Percentiles rank a stretch among this genome's conserved stretches.
Evolutionary conservation across 2,329 filamentous ascomycete genomes (phyloP).

Genomic region (Sporothrix pseudoabietina): DNA sequence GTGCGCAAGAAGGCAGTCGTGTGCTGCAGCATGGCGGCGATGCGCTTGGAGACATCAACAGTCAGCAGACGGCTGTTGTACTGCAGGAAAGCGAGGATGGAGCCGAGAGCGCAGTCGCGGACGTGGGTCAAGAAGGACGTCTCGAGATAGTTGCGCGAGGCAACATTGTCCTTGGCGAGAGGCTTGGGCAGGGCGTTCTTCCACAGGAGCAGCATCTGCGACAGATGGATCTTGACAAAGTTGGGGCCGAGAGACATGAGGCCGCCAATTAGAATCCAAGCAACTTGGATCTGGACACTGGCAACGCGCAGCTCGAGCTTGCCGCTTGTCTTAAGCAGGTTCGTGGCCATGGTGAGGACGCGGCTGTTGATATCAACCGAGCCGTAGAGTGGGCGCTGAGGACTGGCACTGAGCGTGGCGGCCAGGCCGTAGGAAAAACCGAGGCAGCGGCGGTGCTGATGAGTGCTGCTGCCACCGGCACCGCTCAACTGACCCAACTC

Average conservation of each 20-base stretch:
- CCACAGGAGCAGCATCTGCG: conserved; percentile 90
- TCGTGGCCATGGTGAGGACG: conserved; percentile 87
- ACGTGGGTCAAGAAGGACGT: conserved; percentile 93
- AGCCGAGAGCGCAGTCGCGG: conserved; percentile 88
- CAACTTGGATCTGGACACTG: conserved; percentile 93
- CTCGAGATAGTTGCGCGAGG: conserved; percentile 80
- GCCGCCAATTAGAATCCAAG: conserved; percentile 95
- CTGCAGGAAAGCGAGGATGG: conserved; percentile 87
- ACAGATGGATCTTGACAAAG: conserved; percentile 97
- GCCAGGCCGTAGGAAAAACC: conserved; percentile 92
- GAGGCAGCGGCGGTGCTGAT: conserved; percentile 66
- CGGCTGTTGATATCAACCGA: conserved; percentile 94
- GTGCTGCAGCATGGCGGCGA: conserved; percentile 93
- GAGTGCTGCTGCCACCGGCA: conserved; percentile 69
- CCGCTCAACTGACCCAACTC: conserved; percentile 78
- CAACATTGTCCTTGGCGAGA: conserved; percentile 86
- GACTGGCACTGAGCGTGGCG: conserved; percentile 86
- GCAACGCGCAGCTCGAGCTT: conserved; percentile 89
- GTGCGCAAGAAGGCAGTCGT: conserved; percentile 87
- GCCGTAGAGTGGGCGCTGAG: conserved; percentile 84
- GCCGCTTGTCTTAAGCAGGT: conserved; percentile 86
- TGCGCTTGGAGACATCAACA: conserved; percentile 88
- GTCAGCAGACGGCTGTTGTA: conserved; percentile 92
- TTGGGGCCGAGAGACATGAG: conserved; percentile 96
- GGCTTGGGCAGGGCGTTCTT: conserved; percentile 96